Percentiles rank a stretch among this genome's conserved stretches.
These are phyloP conservation scores for Penicillium sp. DNA, from an alignment of 2,329 filamentous ascomycete genomes.

Conservation along the genomic window DNA sequence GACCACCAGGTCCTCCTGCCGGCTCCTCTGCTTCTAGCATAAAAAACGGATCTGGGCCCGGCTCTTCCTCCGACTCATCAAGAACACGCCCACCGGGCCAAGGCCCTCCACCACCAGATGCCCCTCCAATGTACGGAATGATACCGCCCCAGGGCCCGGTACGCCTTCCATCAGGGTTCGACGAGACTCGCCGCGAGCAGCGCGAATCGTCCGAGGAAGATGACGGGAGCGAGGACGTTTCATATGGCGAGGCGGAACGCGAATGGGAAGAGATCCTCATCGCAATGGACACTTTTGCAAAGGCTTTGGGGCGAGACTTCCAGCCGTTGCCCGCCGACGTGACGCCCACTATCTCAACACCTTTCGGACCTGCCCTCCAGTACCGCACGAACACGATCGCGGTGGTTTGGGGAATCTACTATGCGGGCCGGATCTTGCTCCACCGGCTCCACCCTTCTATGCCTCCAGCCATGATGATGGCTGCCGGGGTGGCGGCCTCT, in stretches of 20 bases:
- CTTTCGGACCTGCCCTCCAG: constrained; percentile 77
- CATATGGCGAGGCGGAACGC: constrained; percentile 65
- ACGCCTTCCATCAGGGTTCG: constrained; percentile 52
- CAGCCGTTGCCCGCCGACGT: constrained; percentile 69
- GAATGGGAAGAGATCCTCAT: constrained; percentile 65
- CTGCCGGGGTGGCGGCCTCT: constrained; percentile 71
- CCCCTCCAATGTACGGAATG: constrained; percentile 51
- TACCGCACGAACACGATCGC: constrained; percentile 87
- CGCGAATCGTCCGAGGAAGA: constrained; percentile 35
- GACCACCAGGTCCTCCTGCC: constrained; percentile 5
- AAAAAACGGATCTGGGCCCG: constrained; percentile 2
- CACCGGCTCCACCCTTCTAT: constrained; percentile 80
- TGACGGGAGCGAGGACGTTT: constrained; percentile 59
- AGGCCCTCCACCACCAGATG: constrained; percentile 14
- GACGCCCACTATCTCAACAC: constrained; percentile 59
- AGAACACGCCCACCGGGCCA: constrained; percentile 9
- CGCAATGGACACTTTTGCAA: constrained; percentile 47
- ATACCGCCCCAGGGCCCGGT: constrained; percentile 42
- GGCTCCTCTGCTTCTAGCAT: constrained; percentile 3
- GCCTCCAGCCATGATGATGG: constrained; percentile 86
- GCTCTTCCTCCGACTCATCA: constrained; percentile 13
- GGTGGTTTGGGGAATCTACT: constrained; percentile 81
- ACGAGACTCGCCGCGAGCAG: constrained; percentile 40
- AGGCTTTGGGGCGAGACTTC: constrained; percentile 70
- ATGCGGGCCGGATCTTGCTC: constrained; percentile 80